phyloP scores from a whole-genome alignment of 2,329 filamentous ascomycete genomes.

The Diplodia mutila region DNA sequence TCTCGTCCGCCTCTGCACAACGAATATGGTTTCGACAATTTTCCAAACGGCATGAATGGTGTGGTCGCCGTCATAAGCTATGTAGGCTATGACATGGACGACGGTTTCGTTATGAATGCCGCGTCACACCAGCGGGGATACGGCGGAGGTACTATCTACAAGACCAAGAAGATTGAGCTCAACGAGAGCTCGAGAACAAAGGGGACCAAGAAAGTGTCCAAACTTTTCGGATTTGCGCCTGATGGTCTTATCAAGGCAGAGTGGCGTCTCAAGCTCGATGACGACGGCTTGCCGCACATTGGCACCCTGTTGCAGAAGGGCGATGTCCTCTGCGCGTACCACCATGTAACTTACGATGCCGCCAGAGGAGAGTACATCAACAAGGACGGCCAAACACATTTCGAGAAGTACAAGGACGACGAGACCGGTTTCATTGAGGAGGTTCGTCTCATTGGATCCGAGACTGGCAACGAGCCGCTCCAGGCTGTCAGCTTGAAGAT shows the following conservation, averaged over 20 bases:
- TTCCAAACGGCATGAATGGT: constrained; percentile 93
- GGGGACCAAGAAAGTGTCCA: constrained; percentile 70
- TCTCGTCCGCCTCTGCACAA: constrained; percentile 93
- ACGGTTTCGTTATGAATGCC: constrained; percentile 99
- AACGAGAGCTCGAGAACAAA: constrained; percentile 74
- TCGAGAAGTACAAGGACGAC: constrained; percentile 91
- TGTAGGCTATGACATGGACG: constrained; percentile 99
- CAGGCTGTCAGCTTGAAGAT: constrained; percentile 93
- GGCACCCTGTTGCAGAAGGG: constrained; percentile 79
- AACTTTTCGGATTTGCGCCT: constrained; percentile 90
- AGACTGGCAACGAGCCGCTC: constrained; percentile 78
- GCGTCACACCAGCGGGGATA: constrained; percentile 86
- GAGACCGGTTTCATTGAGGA: constrained; percentile 91
- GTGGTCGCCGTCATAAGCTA: constrained; percentile 97
- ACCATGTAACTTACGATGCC: constrained; percentile 79
- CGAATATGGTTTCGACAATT: constrained; percentile 95
- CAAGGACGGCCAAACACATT: constrained; percentile 81
- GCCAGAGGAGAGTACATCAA: constrained; percentile 77
- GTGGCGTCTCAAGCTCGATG: constrained; percentile 74
- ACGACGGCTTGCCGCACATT: constrained; percentile 83
- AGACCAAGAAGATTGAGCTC: constrained; percentile 89
- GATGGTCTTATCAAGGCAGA: constrained; percentile 71
- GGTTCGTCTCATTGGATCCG: constrained; percentile 85
- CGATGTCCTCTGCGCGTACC: constrained; percentile 85
- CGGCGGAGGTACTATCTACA: constrained; percentile 94